Percentiles rank a stretch among this genome's conserved stretches.
Conservation (phyloP, 495 filamentous ascomycete genomes). For the Neurospora sp. region DNA sequence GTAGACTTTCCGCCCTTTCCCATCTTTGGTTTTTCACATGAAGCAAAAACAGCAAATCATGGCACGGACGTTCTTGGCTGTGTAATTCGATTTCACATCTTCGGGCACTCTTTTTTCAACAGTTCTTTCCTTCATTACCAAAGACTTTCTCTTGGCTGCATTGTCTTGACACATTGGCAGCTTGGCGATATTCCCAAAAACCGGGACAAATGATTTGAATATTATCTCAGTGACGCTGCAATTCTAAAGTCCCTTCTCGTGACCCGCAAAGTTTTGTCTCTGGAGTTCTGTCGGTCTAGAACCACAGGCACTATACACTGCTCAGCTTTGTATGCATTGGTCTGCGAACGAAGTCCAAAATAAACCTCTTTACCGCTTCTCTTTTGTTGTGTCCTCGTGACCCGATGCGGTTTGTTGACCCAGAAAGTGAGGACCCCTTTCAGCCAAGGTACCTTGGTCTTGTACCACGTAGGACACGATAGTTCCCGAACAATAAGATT, state of each 20-base stretch:
- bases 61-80: background rate
- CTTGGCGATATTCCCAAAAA: background rate
- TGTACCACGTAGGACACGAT: background rate
- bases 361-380: slow-evolving; percentile 10
- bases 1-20: background rate
- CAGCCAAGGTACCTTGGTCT: background rate
- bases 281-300: background rate
- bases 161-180: background rate
- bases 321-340: background rate
- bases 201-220: background rate
- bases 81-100: background rate
- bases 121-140: background rate
- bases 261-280: background rate
- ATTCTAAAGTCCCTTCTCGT: background rate
- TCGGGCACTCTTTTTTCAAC: background rate
- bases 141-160: background rate
- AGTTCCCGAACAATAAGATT: slow-evolving; percentile 9
- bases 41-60: background rate
- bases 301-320: background rate
- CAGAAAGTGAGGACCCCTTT: background rate
- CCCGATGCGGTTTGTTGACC: background rate
- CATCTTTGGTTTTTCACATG: background rate
- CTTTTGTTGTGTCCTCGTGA: slow-evolving; percentile 6
- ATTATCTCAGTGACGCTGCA: background rate
- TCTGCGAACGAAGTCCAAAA: background rate